Evolutionary conservation across 495 filamentous ascomycete genomes (phyloP), one percentile per base, ranked within the genome.

Genomic region (Physcia stellaris): DNA sequence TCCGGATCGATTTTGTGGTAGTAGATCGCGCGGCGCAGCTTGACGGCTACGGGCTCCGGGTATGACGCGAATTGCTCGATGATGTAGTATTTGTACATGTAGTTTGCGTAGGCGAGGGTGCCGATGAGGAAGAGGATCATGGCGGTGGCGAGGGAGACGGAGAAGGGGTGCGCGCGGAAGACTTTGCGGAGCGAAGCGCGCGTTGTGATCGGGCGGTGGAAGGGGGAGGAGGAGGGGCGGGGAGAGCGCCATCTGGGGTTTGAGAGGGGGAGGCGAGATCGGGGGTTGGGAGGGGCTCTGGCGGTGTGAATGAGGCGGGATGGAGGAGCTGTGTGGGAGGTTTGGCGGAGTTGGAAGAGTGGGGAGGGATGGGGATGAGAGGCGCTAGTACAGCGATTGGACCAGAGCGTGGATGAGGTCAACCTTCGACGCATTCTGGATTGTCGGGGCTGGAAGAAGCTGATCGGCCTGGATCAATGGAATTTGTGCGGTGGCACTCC

Each of bases 21-120:
- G 59, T 84, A 95, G 12, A 96, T 63, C 0, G 83, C 90, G 31
- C 73, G 71, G n/a, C 90, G 84, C 10, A 99, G 67, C 33, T 79
- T 68, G 34, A 79, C 74, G 6, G 85, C 80, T 21, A 96, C 79
- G 9, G 78, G 70, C 24, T 77, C 70, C 1, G 90, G 90, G 60
- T 79, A 96, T 31, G 79, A 73, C 50, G 80, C 67, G 59, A 83
- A 87, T 36, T 74, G 67, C 9, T 61, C 66, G 24, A 65, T 53
- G 34, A 79, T 71, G 42, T 80, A 77, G 40, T 58, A 75, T 23
- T 75, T 57, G 63, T 87, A 84, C 39, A 78, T 49, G 49, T 78
- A 80, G 43, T 68, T 66, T 16, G 60, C 48, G 50, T 77, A 82
- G 44, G 63, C 54, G 6, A 74, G 57, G 40, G 63, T 57, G 23